Conservation (phyloP, 345 rosid genomes). For the Citrus cavaleriei region DNA sequence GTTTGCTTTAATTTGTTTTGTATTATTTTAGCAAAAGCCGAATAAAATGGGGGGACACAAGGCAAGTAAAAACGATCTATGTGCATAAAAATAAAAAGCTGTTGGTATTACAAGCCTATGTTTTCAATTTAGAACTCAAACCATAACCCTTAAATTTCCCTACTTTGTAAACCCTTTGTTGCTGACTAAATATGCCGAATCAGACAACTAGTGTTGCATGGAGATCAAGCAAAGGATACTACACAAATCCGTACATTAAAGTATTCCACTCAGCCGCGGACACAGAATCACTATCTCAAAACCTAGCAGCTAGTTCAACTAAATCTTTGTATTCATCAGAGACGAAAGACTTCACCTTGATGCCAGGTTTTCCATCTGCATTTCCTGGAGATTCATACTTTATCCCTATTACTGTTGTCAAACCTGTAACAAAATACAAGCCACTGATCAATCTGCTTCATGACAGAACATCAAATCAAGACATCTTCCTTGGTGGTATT, state of each 20-base stretch:
- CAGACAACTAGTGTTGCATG: background rate
- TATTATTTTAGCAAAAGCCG: too few relatives aligned
- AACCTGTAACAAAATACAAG: conserved; percentile 39
- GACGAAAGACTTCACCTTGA: conserved; percentile 83
- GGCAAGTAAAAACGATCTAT: background rate
- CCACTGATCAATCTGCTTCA: background rate
- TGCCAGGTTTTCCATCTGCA: conserved; percentile 17
- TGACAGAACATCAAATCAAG: background rate
- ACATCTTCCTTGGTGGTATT: background rate
- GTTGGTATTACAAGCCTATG: background rate
- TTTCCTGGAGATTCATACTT: conserved; percentile 62
- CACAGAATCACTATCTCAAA: conserved; percentile 24
- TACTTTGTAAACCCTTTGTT: background rate
- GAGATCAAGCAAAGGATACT: background rate
- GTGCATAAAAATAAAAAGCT: background rate
- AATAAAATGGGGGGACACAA: too few relatives aligned
- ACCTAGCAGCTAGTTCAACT: conserved; percentile 53
- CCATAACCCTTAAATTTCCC: background rate
- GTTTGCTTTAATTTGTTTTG: too few relatives aligned
- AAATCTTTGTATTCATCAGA: conserved; percentile 57
- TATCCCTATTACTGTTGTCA: conserved; percentile 80
- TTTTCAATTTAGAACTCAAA: background rate
- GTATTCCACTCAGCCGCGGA: background rate
- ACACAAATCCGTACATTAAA: background rate
- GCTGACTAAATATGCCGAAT: background rate